These are phyloP conservation scores for Blastomyces silverae DNA, from an alignment of 2,329 filamentous ascomycete species.

Conservation along the genomic window DNA sequence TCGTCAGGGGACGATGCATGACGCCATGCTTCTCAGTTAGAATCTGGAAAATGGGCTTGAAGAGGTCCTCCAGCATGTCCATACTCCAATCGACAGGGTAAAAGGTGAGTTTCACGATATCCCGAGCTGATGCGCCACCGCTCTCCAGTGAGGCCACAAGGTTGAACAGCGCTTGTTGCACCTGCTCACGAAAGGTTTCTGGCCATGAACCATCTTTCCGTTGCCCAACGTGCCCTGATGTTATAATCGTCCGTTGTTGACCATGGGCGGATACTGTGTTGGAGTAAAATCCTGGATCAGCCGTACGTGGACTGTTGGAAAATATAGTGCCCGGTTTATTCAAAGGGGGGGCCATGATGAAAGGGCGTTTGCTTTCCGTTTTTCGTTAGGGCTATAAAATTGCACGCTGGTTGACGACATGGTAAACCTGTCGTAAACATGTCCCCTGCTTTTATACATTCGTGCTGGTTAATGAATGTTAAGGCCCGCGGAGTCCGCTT, in stretches of 20 bases:
- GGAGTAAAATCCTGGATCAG: conserved; percentile 4
- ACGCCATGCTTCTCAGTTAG: conserved; percentile 28
- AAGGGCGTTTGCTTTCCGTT: not conserved
- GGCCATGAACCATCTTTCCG: not conserved
- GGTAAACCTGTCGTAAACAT: not conserved
- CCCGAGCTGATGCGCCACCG: not conserved
- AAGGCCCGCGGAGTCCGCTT: not conserved
- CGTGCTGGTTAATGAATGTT: not conserved
- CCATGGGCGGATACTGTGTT: not conserved
- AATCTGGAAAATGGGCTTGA: not conserved
- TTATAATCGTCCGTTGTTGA: not conserved
- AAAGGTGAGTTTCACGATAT: conserved; percentile 4
- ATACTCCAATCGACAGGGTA: not conserved
- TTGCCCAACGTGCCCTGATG: conserved; percentile 1
- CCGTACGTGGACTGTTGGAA: not conserved
- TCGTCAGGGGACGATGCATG: conserved; percentile 40
- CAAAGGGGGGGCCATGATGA: not conserved
- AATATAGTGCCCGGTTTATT: not conserved
- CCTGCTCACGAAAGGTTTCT: not conserved
- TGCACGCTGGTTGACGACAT: not conserved
- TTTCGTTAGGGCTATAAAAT: not conserved
- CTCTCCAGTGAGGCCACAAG: not conserved
- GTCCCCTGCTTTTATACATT: not conserved
- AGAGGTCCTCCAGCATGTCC: not conserved
- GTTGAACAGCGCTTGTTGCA: not conserved